Evolutionary conservation across 208 protist genomes (phyloP).

Genomic region (Trypanosoma melophagium): DNA sequence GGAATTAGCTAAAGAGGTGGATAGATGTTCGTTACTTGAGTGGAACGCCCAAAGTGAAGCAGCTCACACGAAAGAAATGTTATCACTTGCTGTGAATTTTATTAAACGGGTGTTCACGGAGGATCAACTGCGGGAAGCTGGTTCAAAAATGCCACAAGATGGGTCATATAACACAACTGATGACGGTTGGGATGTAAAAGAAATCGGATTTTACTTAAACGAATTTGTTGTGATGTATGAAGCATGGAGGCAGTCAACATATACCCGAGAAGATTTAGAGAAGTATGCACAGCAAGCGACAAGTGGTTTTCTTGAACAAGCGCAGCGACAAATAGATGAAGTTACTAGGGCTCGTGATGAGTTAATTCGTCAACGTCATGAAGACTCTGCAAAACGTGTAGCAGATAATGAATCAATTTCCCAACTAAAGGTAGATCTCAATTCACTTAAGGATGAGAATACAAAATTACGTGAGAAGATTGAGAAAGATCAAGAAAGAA

Average conservation of each 20-base stretch:
- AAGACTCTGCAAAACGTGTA: constrained; percentile 63
- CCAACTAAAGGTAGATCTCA: constrained; percentile 82
- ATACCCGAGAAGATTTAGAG: constrained; percentile 88
- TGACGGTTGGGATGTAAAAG: constrained; percentile 85
- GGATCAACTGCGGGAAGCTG: constrained; percentile 67
- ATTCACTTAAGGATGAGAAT: constrained; percentile 78
- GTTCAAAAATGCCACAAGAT: constrained; percentile 57
- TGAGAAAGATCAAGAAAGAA: constrained; percentile 89
- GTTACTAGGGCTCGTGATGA: constrained; percentile 62
- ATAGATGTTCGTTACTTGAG: constrained; percentile 58
- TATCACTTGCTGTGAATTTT: constrained; percentile 73
- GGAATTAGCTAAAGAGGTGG: constrained; percentile 59
- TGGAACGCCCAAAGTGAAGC: constrained; percentile 69
- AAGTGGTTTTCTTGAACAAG: constrained; percentile 63
- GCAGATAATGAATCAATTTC: constrained; percentile 69
- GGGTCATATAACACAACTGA: constrained; percentile 61
- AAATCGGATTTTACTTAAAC: constrained; percentile 79
- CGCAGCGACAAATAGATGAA: constrained; percentile 75
- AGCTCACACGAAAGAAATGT: constrained; percentile 65
- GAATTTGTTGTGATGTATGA: constrained; percentile 77
- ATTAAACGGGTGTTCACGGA: constrained; percentile 86
- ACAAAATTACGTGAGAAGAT: constrained; percentile 88
- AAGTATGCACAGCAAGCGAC: constrained; percentile 71
- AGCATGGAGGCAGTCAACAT: constrained; percentile 70
- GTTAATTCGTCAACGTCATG: constrained; percentile 61